Base-by-base conservation (phyloP, 2,329 filamentous ascomycete species). In the Fusarium secorum region DNA sequence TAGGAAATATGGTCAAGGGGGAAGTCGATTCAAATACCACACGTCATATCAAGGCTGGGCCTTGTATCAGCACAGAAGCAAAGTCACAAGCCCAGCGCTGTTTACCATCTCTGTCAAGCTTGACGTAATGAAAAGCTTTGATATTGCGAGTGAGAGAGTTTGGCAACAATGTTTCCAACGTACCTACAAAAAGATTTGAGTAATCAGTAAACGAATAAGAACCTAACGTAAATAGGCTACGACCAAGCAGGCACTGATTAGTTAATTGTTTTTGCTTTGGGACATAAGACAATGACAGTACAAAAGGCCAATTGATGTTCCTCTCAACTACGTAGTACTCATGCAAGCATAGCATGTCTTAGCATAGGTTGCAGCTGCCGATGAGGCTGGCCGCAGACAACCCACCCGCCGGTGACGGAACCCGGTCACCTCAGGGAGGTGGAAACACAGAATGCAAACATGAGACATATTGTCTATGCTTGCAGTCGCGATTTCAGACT, bases 301-400 rank as follows among this genome's bases (percentile, higher is more conserved):
- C 39, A 57, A 28, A 39, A 56, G 51, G 52, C 55, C 63, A 58
- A 45, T 33, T 44, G 26, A 52, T 39, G 26, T 26, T 45, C 22
- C 46, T 53, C 52, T 48, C 35, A 26, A 48, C 49, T 51, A 32
- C 48, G 38, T 51, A 53, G 33, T 51, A 54, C 42, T 32, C 35
- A 66, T 66, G 56, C 38, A 70, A 66, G 41, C 18, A 51, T 48
- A 41, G 9, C 60, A 54, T 26, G n/a, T 38, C 15, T 58, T 39
- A 55, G 45, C 68, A 68, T 73, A 48, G 63, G 38, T 38, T 69
- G 58, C 66, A 74, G 66, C 46, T 49, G 41, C 46, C 62, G 64
- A 64, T 68, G 68, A 73, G 66, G 73, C 68, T 74, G 70, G 67
- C 42, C 35, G 46, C 58, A 63, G 67, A 52, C 53, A 42, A 65